Evolutionary conservation across 2,329 filamentous ascomycete genomes (phyloP).

Genomic region (Geosmithia flava): DNA sequence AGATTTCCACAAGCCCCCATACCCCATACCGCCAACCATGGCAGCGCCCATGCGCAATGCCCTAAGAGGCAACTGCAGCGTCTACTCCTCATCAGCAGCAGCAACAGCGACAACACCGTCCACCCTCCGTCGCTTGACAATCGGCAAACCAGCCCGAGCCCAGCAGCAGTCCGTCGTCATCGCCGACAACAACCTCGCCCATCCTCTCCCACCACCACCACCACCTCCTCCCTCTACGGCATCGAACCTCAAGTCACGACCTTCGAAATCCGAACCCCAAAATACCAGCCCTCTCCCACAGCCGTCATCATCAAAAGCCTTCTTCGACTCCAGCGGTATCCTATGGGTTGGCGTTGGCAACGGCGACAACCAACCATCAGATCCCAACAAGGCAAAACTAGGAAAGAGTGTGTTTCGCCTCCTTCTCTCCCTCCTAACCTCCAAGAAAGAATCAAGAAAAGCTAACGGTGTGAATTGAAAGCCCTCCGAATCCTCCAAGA

Average conservation of each 20-base stretch:
- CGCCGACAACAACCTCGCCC: not conserved
- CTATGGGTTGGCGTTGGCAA: slow-evolving; percentile 11
- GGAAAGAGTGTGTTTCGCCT: slow-evolving; percentile 40
- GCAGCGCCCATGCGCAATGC: slow-evolving; percentile 17
- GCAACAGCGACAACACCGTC: no score
- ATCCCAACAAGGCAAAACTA: slow-evolving; percentile 49
- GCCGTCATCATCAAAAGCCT: slow-evolving; percentile 8
- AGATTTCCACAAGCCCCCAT: no score
- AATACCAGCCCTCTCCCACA: slow-evolving; percentile 2
- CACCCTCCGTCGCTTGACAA: slow-evolving; percentile 12
- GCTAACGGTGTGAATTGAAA: slow-evolving; percentile 2
- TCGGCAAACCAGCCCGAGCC: slow-evolving; percentile 16
- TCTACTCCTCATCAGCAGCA: not conserved
- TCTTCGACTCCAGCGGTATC: slow-evolving; percentile 18
- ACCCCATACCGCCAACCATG: slow-evolving; percentile 11
- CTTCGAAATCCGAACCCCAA: not conserved
- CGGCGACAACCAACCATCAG: slow-evolving; percentile 22
- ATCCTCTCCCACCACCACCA: not conserved
- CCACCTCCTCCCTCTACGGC: no score
- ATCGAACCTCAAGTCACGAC: not conserved
- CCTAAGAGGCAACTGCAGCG: slow-evolving; percentile 7
- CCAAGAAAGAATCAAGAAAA: not conserved
- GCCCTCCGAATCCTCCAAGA: slow-evolving; percentile 54
- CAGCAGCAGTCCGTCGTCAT: slow-evolving; percentile 4
- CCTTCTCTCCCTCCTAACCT: not conserved